Base-by-base conservation (phyloP, 352 stramenopile genomes). In the Phytophthora uliginosa region DNA sequence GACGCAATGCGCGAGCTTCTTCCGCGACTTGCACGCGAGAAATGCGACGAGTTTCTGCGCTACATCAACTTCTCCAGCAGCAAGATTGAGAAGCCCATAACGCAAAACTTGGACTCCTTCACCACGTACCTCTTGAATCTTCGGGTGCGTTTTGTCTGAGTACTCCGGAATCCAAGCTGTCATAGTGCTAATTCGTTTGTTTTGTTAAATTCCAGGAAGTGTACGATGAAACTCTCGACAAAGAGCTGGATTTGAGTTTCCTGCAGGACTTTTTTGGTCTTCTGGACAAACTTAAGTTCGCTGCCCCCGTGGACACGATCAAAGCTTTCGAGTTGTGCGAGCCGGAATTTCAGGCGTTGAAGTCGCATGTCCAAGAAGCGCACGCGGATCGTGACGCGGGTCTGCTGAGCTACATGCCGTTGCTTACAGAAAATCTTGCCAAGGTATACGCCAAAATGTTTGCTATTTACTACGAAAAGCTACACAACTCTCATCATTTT, bases 71-170 rank as follows among this genome's bases (percentile, higher is more conserved):
- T 45, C 0, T 79, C 82, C 2, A 83, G 73, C 28, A 62, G 45
- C 4, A 88, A 80, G 20, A 87, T 91, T 22, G 77, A 91, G 53
- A 90, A 86, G 31, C 84, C 86, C 0, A 42, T 74, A 20, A 31
- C 53, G 6, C 45, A 54, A 2, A 62, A 79, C 22, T 33, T 93
- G 22, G 70, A 81, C 12, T 57, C 63, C 1, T 92, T 93, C 55
- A 73, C 78, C 24, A 79, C 12, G 17, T 93, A 92, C 54, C 76
- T 93, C 17, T 20, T 91, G 5, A 68, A 89, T 48, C 58, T 93
- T 20, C 77, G 75, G 78, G 81, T 89, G 38, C n/a, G 36, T 58
- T 24, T 42, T 12, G 18, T 18, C 17, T 24, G 8, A 13, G 5
- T 4, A 15, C 42, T 24, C 7, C 18, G 6, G 7, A 2, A 51